Base-by-base conservation (phyloP, 495 filamentous ascomycete species). In the Amorphotheca resinae region DNA sequence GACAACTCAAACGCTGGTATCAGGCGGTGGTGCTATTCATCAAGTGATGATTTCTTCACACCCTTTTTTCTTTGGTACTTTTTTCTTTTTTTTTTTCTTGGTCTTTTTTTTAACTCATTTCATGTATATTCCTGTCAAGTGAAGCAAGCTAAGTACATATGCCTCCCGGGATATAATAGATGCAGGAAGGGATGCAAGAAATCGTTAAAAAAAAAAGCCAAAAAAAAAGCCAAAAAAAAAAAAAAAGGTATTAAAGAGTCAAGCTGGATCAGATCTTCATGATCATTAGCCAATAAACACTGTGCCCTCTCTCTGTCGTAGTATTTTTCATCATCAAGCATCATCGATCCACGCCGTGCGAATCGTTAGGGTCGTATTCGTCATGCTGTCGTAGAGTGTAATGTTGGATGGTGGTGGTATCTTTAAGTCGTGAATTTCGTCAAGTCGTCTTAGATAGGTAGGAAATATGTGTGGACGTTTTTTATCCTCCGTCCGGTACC, bases 381-480 rank as follows among this genome's bases (percentile, higher is more conserved):
- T 47, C 30, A 31, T 21, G 11, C 25, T 11, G 5, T 28, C 25
- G 25, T 28, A 14, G 31, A 22, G 21, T 37, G 26, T 26, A n/a
- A n/a, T n/a, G n/a, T n/a, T n/a, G n/a, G n/a, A n/a, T n/a, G n/a
- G n/a, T n/a, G n/a, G 22, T 42, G 25, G 33, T 38, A 30, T 48
- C 45, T 40, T 48, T 7, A 31, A 35, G 38, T 42, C 45, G 45
- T 48, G 45, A 48, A 31, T 33, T 11, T 46, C 44, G 44, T 46
- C 18, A 48, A 28, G n/a, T 42, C 38, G 38, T 41, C 25, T 32
- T 11, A 28, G 25, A 28, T 11, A 28, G 25, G 25, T 5, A 28
- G 11, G 25, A 28, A 28, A 28, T 28, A 28, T 28, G 25, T 28
- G 25, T 11, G 25, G 25, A 28, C 11, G 25, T 28, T 11, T 28